phyloP scores from a whole-genome alignment of 192 early-diverging fungal genomes.

The Entophlyctis luteolus region DNA sequence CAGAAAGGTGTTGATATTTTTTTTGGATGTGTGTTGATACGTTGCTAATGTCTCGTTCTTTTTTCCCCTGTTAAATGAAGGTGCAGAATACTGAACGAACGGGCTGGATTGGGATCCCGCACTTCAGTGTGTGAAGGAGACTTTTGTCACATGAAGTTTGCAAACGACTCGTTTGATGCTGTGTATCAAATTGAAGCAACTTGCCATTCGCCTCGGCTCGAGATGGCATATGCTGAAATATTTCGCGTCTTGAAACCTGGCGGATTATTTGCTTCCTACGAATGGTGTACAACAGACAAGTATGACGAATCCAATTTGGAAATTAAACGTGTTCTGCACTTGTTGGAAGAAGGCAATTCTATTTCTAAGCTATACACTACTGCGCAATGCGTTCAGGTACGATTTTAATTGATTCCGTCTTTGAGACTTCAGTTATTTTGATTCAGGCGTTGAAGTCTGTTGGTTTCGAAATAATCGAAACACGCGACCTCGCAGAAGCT shows the following conservation, averaged over 20 bases:
- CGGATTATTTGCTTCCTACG: slow-evolving; percentile 86
- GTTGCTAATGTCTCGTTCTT: no score
- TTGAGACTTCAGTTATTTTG: no score
- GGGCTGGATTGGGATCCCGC: slow-evolving; percentile 55
- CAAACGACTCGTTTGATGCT: slow-evolving; percentile 66
- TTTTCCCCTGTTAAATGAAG: no score
- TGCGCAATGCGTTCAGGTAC: slow-evolving; percentile 67
- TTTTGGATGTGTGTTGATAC: no score
- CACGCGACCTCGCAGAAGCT: no score
- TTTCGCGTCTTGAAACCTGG: slow-evolving; percentile 93
- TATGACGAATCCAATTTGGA: slow-evolving; percentile 72
- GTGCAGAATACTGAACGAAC: slow-evolving; percentile 65
- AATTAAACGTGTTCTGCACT: slow-evolving; percentile 73
- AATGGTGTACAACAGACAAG: slow-evolving; percentile 90
- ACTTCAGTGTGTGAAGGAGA: slow-evolving; percentile 31
- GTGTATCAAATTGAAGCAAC: slow-evolving; percentile 95
- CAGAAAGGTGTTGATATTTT: slow-evolving; percentile 71
- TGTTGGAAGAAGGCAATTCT: slow-evolving; percentile 87
- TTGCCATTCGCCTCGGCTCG: slow-evolving; percentile 79
- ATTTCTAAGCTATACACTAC: slow-evolving; percentile 81
- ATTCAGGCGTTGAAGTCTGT: no score
- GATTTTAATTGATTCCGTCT: not conserved
- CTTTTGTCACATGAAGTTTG: slow-evolving; percentile 8
- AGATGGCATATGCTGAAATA: slow-evolving; percentile 82
- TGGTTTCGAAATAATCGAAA: no score